Evolutionary conservation across 208 protist species (phyloP), one percentile per base, ranked within the genome.

Genomic region (Crithidia thermophila): DNA sequence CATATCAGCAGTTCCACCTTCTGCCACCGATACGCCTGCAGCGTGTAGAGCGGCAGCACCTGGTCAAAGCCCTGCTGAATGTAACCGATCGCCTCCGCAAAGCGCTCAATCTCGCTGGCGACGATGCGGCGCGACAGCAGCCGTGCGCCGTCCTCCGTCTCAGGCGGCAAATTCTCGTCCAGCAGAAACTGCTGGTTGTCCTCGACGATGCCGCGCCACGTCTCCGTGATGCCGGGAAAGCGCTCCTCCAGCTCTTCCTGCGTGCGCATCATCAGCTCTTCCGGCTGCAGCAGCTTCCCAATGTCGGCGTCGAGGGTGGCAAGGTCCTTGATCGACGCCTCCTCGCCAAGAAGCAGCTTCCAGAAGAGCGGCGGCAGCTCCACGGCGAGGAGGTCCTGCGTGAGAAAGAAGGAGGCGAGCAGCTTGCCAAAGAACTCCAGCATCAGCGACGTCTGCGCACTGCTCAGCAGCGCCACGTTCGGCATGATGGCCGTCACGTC

Each of bases 401-500:
- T 91, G 27, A 97, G 56, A 47, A 99, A 93, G 55, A 93, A 96
- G 11, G 93, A 78, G 9, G 95, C 98, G 60, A 99, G 89, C 39
- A 99, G 75, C 71, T 93, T 93, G 18, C 94, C 94, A 43, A 98
- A 86, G 70, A 98, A 98, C 67, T 95, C 84, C 31, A 97, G 85
- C 92, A 97, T 96, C 46, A 91, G 72, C 9, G 81, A 79, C n/a
- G 76, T 88, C 61, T 96, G 91, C 20, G 69, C 78, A 47, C 72
- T 86, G 14, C 66, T 55, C 11, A 85, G 58, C 33, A 93, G 45
- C 0, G 69, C 36, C 1, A 79, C 60, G 59, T 94, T 94, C 0
- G 92, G 88, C 87, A 94, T 93, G 5, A 97, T 83, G 6, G 82
- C 70, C 18, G 79, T 77, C 14, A 62, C 73, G 4, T 81, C 84